phyloP scores from a whole-genome alignment of 371 early-diverging fungal genomes.

The Coemansia sp. region DNA sequence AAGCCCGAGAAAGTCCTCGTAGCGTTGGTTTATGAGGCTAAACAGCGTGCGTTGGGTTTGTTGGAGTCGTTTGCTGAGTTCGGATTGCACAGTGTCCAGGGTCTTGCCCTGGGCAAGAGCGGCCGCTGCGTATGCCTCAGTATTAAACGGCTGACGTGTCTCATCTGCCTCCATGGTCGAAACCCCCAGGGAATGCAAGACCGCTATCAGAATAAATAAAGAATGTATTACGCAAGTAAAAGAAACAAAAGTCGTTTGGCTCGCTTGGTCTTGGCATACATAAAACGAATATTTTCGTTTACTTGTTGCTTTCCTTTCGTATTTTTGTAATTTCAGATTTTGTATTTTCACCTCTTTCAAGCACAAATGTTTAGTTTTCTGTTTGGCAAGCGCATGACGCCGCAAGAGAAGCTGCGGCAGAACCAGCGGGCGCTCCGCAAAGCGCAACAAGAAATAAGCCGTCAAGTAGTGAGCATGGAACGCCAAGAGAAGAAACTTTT shows the following conservation, averaged over 20 bases:
- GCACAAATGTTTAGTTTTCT: conserved; percentile 37
- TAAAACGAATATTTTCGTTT: too few species aligned
- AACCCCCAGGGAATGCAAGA: too few species aligned
- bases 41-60: conserved; percentile 16
- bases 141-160: conserved; percentile 17
- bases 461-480: conserved; percentile 87
- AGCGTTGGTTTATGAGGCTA: conserved; percentile 24
- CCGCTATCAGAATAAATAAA: too few species aligned
- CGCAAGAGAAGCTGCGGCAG: conserved; percentile 87
- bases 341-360: not conserved
- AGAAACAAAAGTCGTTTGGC: too few species aligned
- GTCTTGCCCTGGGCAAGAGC: conserved; percentile 22
- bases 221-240: too few species aligned
- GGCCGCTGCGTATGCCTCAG: conserved; percentile 15
- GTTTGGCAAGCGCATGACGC: conserved; percentile 62
- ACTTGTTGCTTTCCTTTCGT: not conserved
- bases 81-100: conserved; percentile 15
- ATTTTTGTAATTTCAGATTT: not conserved
- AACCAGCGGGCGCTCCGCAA: conserved; percentile 85
- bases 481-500: conserved; percentile 93
- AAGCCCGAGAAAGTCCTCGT: conserved; percentile 40
- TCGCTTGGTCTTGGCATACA: too few species aligned
- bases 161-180: conserved; percentile 26
- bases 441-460: conserved; percentile 92
- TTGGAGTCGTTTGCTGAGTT: conserved; percentile 18